phyloP scores from a whole-genome alignment of 108 stramenopile genomes.

The Licmophora abbreviata region DNA sequence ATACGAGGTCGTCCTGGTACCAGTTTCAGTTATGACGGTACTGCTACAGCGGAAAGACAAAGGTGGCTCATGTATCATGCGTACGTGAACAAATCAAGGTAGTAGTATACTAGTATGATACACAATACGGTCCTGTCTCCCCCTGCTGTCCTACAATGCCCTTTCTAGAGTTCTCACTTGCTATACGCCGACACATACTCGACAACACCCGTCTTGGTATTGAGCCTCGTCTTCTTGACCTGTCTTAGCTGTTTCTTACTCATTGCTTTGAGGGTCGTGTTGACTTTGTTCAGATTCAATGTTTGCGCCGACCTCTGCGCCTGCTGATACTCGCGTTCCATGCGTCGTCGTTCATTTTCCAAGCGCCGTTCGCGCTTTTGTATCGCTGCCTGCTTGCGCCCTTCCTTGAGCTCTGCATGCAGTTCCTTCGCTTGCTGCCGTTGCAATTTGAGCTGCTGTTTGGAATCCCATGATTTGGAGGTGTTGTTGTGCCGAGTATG shows the following conservation, averaged over 20 bases:
- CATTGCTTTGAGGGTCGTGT: slow-evolving; percentile 84
- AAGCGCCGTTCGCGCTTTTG: slow-evolving; percentile 63
- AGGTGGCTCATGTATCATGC: too few relatives aligned
- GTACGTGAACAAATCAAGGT: too few relatives aligned
- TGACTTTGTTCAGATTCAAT: slow-evolving; percentile 53
- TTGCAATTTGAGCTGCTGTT: slow-evolving; percentile 25
- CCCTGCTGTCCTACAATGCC: too few relatives aligned
- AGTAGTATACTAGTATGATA: too few relatives aligned
- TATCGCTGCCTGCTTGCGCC: slow-evolving; percentile 25
- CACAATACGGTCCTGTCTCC: too few relatives aligned
- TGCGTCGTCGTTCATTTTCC: slow-evolving; percentile 70
- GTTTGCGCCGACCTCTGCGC: slow-evolving; percentile 47
- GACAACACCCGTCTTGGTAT: slow-evolving; percentile 86
- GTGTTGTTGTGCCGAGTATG: slow-evolving; percentile 55
- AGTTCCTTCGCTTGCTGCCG: slow-evolving; percentile 33
- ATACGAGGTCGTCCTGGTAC: too few relatives aligned
- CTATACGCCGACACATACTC: slow-evolving; percentile 83
- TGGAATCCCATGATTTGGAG: slow-evolving; percentile 52
- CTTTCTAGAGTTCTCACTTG: slow-evolving; percentile 60
- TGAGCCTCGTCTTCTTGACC: slow-evolving; percentile 93
- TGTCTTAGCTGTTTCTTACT: slow-evolving; percentile 93
- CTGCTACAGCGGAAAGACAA: too few relatives aligned
- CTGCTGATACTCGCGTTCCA: slow-evolving; percentile 75
- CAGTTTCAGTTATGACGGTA: too few relatives aligned
- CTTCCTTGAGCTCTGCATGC: slow-evolving; percentile 55